Evolutionary conservation across 73 alveolate genomes (phyloP), one percentile per base, ranked within the genome.

Genomic region (Paramecium sexaurelia): DNA sequence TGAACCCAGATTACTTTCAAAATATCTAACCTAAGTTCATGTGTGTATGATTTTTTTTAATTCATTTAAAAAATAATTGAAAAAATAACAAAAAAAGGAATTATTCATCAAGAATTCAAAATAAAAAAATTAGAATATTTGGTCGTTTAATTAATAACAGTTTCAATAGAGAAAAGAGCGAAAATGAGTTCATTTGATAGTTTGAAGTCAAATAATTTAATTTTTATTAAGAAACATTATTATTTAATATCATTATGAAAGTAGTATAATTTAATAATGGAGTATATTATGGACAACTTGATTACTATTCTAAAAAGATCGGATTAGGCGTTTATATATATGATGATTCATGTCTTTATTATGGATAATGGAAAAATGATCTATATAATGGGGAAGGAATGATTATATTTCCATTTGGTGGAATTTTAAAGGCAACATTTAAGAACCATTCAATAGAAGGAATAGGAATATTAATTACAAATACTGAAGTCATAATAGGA

Each of bases 381-480:
- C 1, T 29, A 24, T 78, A 78, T 27, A 37, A 78, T 78, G 90
- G 90, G 7, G 90, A 78, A 78, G 90, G 90, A 4, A 19, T 40
- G 43, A 41, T 78, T 8, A 20, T 40, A 26, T 43, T 78, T 20
- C 90, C 90, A 19, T 78, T 37, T 40, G 69, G 90, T 37, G 73
- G 75, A 78, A 29, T 29, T 22, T 40, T 78, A 17, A 78, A 26
- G 40, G 90, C 73, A 22, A 41, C 43, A 37, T 78, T 78, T 78
- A 39, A 78, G 33, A 43, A 78, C 19, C 73, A 39, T 13, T 29
- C 43, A 11, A 41, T 78, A 8, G 68, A 78, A 40, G 90, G 90
- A 20, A 78, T 41, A 1, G 90, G 55, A 29, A 29, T 39, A 26
- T 45, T 43, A 11, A 43, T 45, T 20, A 78, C 90, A 8, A 39